phyloP scores from a whole-genome alignment of 176 grass and related monocot species.

The Phragmites australis region DNA sequence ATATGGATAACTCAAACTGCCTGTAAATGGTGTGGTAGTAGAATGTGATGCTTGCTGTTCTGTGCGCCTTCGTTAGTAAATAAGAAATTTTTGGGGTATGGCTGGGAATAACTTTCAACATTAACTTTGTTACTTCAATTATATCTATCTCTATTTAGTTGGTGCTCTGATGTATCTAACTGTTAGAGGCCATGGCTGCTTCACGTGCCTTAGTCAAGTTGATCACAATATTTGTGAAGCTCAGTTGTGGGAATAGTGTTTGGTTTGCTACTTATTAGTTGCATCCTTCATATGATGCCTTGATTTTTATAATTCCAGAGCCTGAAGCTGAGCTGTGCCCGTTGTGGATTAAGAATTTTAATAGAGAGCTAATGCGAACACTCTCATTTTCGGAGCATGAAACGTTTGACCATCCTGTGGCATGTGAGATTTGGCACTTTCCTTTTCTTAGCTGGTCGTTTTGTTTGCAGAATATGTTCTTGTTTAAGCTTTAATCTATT shows the following conservation, averaged over 20 bases:
- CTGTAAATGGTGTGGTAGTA: constrained; percentile 1
- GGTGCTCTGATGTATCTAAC: constrained; percentile 8
- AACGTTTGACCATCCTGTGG: constrained; percentile 94
- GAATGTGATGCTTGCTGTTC: constrained; percentile 1
- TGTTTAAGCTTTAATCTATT: constrained; percentile 48
- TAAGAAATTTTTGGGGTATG: not conserved
- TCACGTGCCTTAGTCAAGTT: constrained; percentile 5
- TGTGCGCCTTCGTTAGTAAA: constrained; percentile 4
- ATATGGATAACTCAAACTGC: constrained; percentile 17
- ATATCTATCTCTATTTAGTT: not conserved
- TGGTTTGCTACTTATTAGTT: constrained; percentile 27
- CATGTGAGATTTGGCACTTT: constrained; percentile 72
- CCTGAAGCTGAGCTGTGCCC: constrained; percentile 82
- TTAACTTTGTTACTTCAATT: constrained; percentile 32
- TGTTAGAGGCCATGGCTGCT: not conserved
- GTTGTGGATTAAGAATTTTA: constrained; percentile 91
- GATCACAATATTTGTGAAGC: not conserved
- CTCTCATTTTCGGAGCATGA: constrained; percentile 94
- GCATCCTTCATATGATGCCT: constrained; percentile 21
- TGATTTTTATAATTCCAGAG: constrained; percentile 61
- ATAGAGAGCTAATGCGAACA: constrained; percentile 80
- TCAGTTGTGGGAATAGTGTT: constrained; percentile 3
- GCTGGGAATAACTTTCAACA: not conserved
- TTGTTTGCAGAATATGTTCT: constrained; percentile 21
- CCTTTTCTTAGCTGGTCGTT: constrained; percentile 15